Evolutionary conservation across 75 land plant species (phyloP).

Genomic region (Chamaecyparis obtusa): DNA sequence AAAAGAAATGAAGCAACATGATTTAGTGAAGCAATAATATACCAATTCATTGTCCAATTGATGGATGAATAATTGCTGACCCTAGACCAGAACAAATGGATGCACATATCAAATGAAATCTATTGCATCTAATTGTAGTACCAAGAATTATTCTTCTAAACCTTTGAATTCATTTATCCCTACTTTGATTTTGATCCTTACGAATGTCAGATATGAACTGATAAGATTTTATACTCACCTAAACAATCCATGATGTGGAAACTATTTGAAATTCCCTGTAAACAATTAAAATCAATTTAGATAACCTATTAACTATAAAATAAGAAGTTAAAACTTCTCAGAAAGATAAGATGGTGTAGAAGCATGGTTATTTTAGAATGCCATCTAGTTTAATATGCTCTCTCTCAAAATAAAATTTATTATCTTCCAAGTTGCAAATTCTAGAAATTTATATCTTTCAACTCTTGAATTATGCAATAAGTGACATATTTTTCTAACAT

Average conservation of each 20-base stretch:
- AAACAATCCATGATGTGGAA: constrained; percentile 85
- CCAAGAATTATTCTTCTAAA: constrained; percentile 48
- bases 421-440: background rate
- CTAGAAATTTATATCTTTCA: background rate
- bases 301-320: background rate
- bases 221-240: constrained; percentile 73
- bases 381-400: background rate
- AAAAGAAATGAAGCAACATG: background rate
- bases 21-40: constrained; percentile 10
- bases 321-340: background rate
- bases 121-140: constrained; percentile 65
- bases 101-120: constrained; percentile 70
- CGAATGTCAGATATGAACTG: constrained; percentile 21
- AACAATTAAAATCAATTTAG: background rate
- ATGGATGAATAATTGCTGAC: constrained; percentile 65
- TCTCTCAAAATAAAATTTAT: background rate
- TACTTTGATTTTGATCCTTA: constrained; percentile 29
- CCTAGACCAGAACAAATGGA: constrained; percentile 95
- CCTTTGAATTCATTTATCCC: constrained; percentile 26
- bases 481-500: background rate
- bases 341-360: background rate
- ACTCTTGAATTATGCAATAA: background rate
- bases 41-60: constrained; percentile 95
- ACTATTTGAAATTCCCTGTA: constrained; percentile 73
- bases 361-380: background rate